Base-by-base conservation (phyloP, 495 filamentous ascomycete species). In the Lasiosphaeris hirsuta region DNA sequence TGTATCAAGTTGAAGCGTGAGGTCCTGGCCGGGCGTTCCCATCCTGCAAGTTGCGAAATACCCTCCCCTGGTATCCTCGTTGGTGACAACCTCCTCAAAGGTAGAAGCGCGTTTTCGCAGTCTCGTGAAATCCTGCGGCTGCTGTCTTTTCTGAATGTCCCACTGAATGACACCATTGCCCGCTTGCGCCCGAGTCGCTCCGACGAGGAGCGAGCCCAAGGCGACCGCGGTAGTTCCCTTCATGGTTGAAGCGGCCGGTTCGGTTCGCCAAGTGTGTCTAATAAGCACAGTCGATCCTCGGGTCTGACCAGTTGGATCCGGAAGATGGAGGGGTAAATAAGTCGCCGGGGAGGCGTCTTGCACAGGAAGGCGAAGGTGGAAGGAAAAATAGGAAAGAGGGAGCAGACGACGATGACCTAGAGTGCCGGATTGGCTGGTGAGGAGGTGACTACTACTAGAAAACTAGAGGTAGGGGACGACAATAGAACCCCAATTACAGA, bases 1-100 rank as follows among this genome's bases (percentile, higher is more conserved):
- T 1, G 90, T 94, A 67, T 94, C 90, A 55, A 94, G 73, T 66
- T 90, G 85, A 45, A 94, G 65, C 2, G 79, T 80, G 34, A 94
- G 58, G 7, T 73, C 70, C 64, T 94, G 90, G 2, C 71, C 64
- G 0, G 89, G 89, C 23, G 88, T 90, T 13, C 90, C 90, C 34
- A 94, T 63, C 36, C 73, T 79, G 61, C 90, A 75, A 49, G 86
- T 87, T 19, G 84, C 82, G 62, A 82, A 87, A 62, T 94, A 94
- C 14, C 87, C 78, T 47, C 76, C 76, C 54, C 75, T 69, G 49
- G 70, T 54, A 30, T 68, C 54, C 43, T 77, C 67, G 53, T 80
- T 80, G 13, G 65, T 64, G 39, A 80, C 69, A 23, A 63, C 43
- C 38, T 72, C 73, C n/a, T 74, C 62, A 15, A 71, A 64, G 0